phyloP scores from a whole-genome alignment of 352 stramenopile genomes.

The Pythium aquatile region DNA sequence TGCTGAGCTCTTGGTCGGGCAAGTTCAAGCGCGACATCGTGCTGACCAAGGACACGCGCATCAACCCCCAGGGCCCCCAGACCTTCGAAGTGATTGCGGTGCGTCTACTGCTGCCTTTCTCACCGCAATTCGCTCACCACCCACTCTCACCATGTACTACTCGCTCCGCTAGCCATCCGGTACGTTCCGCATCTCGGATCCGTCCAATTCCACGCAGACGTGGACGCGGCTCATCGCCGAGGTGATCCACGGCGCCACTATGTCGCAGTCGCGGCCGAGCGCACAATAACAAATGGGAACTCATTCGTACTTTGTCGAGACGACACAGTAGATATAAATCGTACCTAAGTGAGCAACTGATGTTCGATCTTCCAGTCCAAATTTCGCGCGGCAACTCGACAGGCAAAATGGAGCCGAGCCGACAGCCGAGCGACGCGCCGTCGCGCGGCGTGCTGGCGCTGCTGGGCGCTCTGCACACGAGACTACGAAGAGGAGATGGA shows the following conservation, averaged over 20 bases:
- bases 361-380: neutral
- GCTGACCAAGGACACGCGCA: constrained; percentile 57
- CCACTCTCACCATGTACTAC: constrained; percentile 1
- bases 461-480: constrained; percentile 38
- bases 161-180: constrained; percentile 40
- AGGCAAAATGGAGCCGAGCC: constrained; percentile 5
- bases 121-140: neutral
- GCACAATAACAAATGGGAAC: constrained; percentile 4
- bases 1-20: constrained; percentile 66
- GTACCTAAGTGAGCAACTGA: neutral
- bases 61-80: constrained; percentile 67
- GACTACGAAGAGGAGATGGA: constrained; percentile 21
- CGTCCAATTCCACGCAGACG: constrained; percentile 53
- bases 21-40: constrained; percentile 75
- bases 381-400: constrained; percentile 12
- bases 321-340: constrained; percentile 1
- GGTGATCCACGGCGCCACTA: constrained; percentile 22
- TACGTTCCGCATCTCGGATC: constrained; percentile 61
- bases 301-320: constrained; percentile 16
- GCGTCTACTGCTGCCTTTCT: constrained; percentile 16
- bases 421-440: neutral
- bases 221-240: constrained; percentile 59
- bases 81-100: constrained; percentile 81
- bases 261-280: constrained; percentile 20
- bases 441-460: constrained; percentile 34